Evolutionary conservation across 2,329 filamentous ascomycete species (phyloP).

Genomic region (Apiospora saccharicola): DNA sequence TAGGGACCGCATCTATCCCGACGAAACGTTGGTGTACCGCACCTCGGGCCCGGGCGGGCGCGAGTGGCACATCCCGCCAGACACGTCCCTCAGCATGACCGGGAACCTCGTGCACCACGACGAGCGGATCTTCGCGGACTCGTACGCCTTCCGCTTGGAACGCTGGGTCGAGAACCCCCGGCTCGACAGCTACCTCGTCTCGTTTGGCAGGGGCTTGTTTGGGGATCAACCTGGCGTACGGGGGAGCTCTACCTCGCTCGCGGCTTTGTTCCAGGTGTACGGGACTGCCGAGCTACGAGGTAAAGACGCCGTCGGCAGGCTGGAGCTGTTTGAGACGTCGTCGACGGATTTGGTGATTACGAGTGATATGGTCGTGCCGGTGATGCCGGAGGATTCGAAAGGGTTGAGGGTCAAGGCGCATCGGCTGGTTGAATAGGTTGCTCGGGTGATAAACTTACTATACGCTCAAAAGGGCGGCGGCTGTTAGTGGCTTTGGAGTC

Average conservation of each 20-base stretch:
- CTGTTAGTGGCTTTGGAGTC: no score
- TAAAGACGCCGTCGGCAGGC: background rate
- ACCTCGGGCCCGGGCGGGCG: background rate
- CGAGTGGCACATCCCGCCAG: background rate
- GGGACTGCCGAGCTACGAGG: background rate
- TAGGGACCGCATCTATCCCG: conserved; percentile 34
- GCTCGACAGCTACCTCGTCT: background rate
- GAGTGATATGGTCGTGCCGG: background rate
- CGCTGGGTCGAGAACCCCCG: conserved; percentile 22
- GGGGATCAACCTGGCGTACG: background rate
- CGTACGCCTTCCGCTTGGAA: conserved; percentile 12
- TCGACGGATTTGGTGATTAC: background rate
- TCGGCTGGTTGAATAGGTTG: background rate
- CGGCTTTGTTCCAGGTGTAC: background rate
- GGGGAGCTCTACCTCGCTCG: background rate
- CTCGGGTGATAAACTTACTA: background rate
- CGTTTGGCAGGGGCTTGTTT: background rate
- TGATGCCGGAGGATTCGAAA: conserved; percentile 11
- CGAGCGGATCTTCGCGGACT: conserved; percentile 16
- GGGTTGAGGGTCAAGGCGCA: background rate
- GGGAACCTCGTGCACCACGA: background rate
- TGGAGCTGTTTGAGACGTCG: conserved; percentile 2
- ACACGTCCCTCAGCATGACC: background rate
- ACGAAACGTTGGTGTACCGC: conserved; percentile 25
- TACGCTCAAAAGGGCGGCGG: no score